Conservation (phyloP, 2,329 filamentous ascomycete genomes). For the Aspergillus sclerotialis region DNA sequence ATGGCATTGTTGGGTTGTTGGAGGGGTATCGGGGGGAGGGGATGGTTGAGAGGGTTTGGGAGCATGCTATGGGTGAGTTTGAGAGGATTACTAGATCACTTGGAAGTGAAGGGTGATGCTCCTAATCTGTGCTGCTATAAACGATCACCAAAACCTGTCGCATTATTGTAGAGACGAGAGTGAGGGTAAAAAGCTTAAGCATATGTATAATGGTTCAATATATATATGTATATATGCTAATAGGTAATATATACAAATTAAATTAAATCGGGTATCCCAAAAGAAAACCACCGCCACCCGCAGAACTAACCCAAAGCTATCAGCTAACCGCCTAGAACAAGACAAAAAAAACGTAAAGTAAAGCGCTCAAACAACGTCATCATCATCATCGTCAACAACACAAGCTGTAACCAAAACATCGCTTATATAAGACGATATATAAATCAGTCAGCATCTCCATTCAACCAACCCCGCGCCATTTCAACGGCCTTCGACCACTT, state of each 20-base stretch:
- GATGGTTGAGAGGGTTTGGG: slow-evolving; percentile 23
- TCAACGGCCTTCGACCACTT: slow-evolving; percentile 71
- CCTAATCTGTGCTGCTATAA: too few relatives aligned
- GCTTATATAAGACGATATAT: background rate
- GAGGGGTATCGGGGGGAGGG: slow-evolving; percentile 19
- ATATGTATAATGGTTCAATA: too few relatives aligned
- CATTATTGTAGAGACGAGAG: too few relatives aligned
- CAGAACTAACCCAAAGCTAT: slow-evolving; percentile 1
- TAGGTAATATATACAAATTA: background rate
- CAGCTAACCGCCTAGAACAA: background rate
- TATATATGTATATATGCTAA: slow-evolving; percentile 1
- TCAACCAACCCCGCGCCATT: slow-evolving; percentile 67
- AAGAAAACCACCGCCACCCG: slow-evolving; percentile 9
- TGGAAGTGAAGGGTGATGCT: background rate
- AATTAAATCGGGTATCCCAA: slow-evolving; percentile 11
- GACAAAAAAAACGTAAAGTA: slow-evolving; percentile 4
- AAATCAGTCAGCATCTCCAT: slow-evolving; percentile 9
- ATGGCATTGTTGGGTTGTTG: slow-evolving; percentile 16
- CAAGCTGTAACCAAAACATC: background rate
- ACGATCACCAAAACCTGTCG: too few relatives aligned
- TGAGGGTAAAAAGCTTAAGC: too few relatives aligned
- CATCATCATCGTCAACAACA: too few relatives aligned
- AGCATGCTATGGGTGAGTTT: slow-evolving; percentile 22
- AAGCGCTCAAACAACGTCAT: slow-evolving; percentile 9
- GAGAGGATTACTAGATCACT: slow-evolving; percentile 5